Conservation (phyloP, 768 basidiomycete species). For the Leccinum olivaceopallidum region DNA sequence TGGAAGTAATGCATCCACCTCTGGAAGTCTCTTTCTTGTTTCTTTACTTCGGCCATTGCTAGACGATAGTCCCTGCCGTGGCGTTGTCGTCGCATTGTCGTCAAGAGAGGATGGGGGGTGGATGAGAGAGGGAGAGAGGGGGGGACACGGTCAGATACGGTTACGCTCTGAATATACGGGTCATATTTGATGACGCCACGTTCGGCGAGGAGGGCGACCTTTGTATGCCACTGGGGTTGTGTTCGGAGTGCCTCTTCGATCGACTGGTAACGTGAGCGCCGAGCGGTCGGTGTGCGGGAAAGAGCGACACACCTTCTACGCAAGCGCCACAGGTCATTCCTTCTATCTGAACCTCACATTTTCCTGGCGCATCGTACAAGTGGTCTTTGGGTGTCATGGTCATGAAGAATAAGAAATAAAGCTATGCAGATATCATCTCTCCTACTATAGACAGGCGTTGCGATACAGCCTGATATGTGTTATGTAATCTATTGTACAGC, state of each 20-base stretch:
- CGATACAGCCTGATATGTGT: not conserved
- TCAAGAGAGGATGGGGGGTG: no score
- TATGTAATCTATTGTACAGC: conserved; percentile 11
- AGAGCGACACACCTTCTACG: conserved; percentile 58
- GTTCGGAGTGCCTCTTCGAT: conserved; percentile 82
- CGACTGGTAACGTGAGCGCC: conserved; percentile 43
- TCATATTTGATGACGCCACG: conserved; percentile 92
- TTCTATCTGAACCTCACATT: conserved; percentile 79
- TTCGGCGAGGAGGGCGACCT: conserved; percentile 95
- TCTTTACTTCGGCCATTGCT: no score
- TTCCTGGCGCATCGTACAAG: conserved; percentile 37
- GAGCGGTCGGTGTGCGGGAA: not conserved
- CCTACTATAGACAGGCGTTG: not conserved
- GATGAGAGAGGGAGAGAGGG: no score
- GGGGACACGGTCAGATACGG: conserved; percentile 42
- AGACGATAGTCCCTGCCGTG: no score
- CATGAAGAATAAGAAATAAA: conserved; percentile 3
- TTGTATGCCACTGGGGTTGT: conserved; percentile 79
- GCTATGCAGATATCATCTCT: not conserved
- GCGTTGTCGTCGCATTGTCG: no score
- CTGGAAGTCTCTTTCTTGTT: no score
- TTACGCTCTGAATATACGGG: conserved; percentile 32
- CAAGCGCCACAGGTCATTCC: conserved; percentile 92
- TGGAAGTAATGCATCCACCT: no score
- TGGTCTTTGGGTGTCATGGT: not conserved